Percentiles rank a stretch among this genome's conserved stretches.
Conservation (phyloP, 306 rosid species). For the Lathyrus aphaca region DNA sequence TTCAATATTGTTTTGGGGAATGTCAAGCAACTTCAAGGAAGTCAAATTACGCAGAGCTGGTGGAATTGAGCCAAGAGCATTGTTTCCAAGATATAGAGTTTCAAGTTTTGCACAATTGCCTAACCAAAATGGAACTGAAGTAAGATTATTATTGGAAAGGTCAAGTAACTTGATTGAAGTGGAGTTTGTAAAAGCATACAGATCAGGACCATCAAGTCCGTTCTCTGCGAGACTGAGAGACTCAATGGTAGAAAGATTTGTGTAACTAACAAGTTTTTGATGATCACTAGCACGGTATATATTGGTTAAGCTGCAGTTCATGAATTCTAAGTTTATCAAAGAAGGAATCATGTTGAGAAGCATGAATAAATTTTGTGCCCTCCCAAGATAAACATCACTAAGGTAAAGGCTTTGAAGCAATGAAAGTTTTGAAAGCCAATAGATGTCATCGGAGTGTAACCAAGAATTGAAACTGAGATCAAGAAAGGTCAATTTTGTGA, state of each 20-base stretch:
- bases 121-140: constrained; percentile 35
- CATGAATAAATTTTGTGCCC: constrained; percentile 27
- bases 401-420: constrained; percentile 32
- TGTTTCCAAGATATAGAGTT: neutral
- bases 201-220: neutral
- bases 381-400: constrained; percentile 25
- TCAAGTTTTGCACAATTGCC: constrained; percentile 1
- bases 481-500: constrained; percentile 32
- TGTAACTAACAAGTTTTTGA: constrained; percentile 2
- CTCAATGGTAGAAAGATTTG: neutral
- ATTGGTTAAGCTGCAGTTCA: neutral
- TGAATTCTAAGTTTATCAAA: neutral
- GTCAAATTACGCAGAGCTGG: constrained; percentile 24
- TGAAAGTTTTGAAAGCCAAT: constrained; percentile 42
- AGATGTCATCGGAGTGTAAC: neutral
- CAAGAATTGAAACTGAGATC: constrained; percentile 20
- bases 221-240: neutral
- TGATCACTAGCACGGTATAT: neutral
- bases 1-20: constrained; percentile 13
- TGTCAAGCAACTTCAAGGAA: constrained; percentile 13
- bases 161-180: neutral
- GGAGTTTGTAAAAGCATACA: constrained; percentile 20
- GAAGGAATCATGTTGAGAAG: constrained; percentile 35
- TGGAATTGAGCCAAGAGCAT: constrained; percentile 32
- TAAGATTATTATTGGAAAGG: constrained; percentile 23